Evolutionary conservation across 2,329 filamentous ascomycete genomes (phyloP), one percentile per base, ranked within the genome.

Genomic region (Aspergillus ustus): DNA sequence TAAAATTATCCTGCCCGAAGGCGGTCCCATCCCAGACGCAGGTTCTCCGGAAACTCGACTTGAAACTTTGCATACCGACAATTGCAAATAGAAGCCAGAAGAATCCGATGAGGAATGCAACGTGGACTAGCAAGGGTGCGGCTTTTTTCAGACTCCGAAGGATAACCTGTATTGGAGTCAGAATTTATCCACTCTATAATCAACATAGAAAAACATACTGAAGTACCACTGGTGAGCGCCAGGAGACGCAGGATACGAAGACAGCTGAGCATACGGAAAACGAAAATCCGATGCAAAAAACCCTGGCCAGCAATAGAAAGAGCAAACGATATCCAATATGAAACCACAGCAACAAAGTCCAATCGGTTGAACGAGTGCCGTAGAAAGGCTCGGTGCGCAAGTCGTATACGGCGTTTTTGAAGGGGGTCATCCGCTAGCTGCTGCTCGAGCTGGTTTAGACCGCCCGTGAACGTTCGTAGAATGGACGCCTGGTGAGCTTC

Each of bases 71-170:
- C 22, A 99, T 91, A 6, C 95, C 96, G 61, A 99, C 89, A 64
- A 99, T 97, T 43, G 93, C 95, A 79, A 99, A 99, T 11, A 98
- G 81, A 46, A 99, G 85, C 95, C 95, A 99, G 78, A 99, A 99
- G 79, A 99, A 99, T 15, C 91, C 86, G 67, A 99, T 93, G 22
- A 99, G 82, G 73, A 99, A 97, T 1, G 92, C 93, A 34, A 99
- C 93, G 64, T 97, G 92, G 28, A 97, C 87, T 25, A 99, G 86
- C 40, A 97, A 82, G 2, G 96, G 95, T 0, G 94, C 92, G 1
- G 95, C 93, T 74, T 97, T 96, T 75, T 99, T 99, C 63, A 99
- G 78, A 84, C 94, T 98, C 74, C 92, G 87, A 49, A 99, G 81
- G 71, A 99, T 99, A 61, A 98, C 93, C 87, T 92, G 70, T 4